A percentile compares a stretch with the other conserved stretches of the same genome.
Conservation (phyloP, 306 rosid genomes). For the Fragaria ananassa region DNA sequence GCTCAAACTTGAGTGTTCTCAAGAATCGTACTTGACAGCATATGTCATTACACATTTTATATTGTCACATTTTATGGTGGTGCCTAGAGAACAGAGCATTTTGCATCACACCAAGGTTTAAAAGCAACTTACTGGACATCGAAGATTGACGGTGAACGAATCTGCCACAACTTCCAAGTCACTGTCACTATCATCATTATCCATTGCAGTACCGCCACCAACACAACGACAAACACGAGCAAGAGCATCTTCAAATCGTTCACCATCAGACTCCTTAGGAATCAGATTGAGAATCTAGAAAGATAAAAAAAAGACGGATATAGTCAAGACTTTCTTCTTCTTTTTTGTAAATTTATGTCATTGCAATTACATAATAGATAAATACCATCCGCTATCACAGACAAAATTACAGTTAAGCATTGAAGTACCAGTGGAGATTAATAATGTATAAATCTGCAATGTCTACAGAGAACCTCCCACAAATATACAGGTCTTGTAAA, state of each 20-base stretch:
- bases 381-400: neutral
- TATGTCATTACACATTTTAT: neutral
- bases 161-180: constrained; percentile 97
- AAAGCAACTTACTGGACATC: constrained; percentile 80
- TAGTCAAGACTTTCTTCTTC: neutral
- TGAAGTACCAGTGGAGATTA: neutral
- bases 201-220: constrained; percentile 76
- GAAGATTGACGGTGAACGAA: constrained; percentile 72
- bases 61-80: neutral
- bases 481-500: neutral
- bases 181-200: constrained; percentile 86
- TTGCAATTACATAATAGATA: neutral
- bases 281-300: constrained; percentile 62
- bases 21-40: neutral
- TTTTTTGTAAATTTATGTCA: constrained; percentile 1
- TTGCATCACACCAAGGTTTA: neutral
- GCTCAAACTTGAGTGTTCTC: neutral
- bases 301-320: neutral
- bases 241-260: constrained; percentile 80
- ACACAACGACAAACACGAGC: constrained; percentile 80
- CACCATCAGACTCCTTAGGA: constrained; percentile 89
- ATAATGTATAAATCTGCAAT: neutral
- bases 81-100: neutral
- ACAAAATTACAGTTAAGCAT: neutral
- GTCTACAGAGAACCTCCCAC: neutral